phyloP scores from a whole-genome alignment of 202 grass and related monocot species.

The Elaeis oleifera region DNA sequence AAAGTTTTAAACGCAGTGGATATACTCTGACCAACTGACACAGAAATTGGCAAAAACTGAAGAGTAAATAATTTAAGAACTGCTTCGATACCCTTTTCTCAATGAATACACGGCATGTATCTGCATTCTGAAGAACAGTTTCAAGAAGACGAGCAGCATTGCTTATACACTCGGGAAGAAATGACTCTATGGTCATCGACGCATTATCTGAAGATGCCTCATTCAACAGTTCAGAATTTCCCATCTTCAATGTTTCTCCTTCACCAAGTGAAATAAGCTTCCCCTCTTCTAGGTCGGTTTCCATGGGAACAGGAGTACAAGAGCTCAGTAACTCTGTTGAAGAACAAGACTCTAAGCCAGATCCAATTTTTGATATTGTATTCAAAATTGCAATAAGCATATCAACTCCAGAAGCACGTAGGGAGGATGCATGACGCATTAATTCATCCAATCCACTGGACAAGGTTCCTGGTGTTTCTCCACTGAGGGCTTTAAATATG shows the following conservation, averaged over 20 bases:
- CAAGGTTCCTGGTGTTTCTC: slow-evolving; percentile 45
- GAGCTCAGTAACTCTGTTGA: slow-evolving; percentile 28
- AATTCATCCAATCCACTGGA: slow-evolving; percentile 77
- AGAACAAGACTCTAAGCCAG: slow-evolving; percentile 24
- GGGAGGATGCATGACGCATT: slow-evolving; percentile 54
- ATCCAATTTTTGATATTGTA: slow-evolving; percentile 46
- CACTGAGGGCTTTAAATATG: slow-evolving; percentile 57
- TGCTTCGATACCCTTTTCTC: slow-evolving; percentile 69
- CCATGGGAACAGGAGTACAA: slow-evolving; percentile 35
- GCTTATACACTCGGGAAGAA: slow-evolving; percentile 58
- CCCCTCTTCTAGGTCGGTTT: slow-evolving; percentile 41
- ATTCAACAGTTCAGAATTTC: slow-evolving; percentile 33
- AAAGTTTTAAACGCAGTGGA: slow-evolving; percentile 69
- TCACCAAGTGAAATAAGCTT: slow-evolving; percentile 9
- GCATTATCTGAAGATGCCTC: slow-evolving; percentile 28
- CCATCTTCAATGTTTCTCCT: slow-evolving; percentile 21
- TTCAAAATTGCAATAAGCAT: slow-evolving; percentile 69
- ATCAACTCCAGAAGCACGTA: slow-evolving; percentile 61
- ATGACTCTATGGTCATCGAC: slow-evolving; percentile 36
- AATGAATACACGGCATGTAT: slow-evolving; percentile 57
- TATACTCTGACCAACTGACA: slow-evolving; percentile 52
- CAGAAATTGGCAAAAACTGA: slow-evolving; percentile 38
- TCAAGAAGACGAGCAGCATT: slow-evolving; percentile 56
- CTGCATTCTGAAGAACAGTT: slow-evolving; percentile 65
- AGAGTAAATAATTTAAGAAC: slow-evolving; percentile 70